Conservation (phyloP, 768 basidiomycete species). For the Termitomyces sp. region DNA sequence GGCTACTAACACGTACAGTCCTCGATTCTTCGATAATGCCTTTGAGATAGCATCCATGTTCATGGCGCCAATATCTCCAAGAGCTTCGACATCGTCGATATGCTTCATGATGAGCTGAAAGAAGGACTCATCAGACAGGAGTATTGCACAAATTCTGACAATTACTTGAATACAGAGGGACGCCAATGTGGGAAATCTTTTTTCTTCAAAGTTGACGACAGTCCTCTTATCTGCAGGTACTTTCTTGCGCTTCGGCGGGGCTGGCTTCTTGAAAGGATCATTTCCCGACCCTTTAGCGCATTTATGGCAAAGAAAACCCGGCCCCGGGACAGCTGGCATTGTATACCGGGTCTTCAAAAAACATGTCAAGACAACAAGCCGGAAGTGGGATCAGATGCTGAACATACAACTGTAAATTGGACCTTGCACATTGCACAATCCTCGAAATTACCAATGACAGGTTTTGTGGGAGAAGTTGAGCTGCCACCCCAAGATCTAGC, state of each 20-base stretch:
- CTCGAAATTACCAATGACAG: constrained; percentile 73
- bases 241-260: constrained; percentile 55
- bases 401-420: constrained; percentile 82
- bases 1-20: constrained; percentile 54
- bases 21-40: constrained; percentile 74
- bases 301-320: constrained; percentile 77
- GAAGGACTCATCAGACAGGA: not conserved
- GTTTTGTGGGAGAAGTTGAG: constrained; percentile 35
- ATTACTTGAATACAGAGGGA: constrained; percentile 74
- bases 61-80: constrained; percentile 82
- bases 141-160: not conserved
- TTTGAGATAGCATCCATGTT: constrained; percentile 84
- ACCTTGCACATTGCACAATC: constrained; percentile 78
- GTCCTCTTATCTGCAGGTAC: constrained; percentile 60
- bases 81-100: constrained; percentile 83
- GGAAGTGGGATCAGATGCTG: not conserved
- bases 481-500: constrained; percentile 42
- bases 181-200: constrained; percentile 63
- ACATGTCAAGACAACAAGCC: not conserved
- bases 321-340: constrained; percentile 58
- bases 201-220: constrained; percentile 65
- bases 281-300: constrained; percentile 76
- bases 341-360: constrained; percentile 77
- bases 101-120: constrained; percentile 72
- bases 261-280: constrained; percentile 84